A percentile compares a stretch with the other conserved stretches of the same genome.
Evolutionary conservation across 192 early-diverging fungal genomes (phyloP).

Genomic region (Haplosporangium gracile): DNA sequence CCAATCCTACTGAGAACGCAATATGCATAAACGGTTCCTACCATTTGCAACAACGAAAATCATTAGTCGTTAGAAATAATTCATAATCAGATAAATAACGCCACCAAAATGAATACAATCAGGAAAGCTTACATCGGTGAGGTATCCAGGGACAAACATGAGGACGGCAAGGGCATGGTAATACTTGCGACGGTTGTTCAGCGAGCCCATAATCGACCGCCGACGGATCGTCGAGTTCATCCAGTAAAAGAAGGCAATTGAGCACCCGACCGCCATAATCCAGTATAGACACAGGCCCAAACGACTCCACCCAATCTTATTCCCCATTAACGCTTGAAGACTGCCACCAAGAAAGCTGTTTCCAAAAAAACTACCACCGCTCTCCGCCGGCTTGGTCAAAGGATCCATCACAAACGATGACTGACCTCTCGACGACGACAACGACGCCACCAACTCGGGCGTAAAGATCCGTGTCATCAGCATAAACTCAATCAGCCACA

Average conservation of each 20-base stretch:
- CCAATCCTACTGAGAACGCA: conserved; percentile 83
- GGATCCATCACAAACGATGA: neutral
- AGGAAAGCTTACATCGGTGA: conserved; percentile 69
- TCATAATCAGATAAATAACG: conserved; percentile 5
- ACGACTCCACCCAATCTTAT: conserved; percentile 44
- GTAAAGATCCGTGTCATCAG: conserved; percentile 33
- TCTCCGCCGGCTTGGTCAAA: neutral
- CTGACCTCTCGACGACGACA: neutral
- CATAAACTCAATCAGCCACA: conserved; percentile 68
- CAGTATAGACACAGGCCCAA: conserved; percentile 53
- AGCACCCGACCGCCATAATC: conserved; percentile 45
- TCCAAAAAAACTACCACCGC: neutral
- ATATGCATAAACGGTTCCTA: conserved; percentile 84
- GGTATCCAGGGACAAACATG: conserved; percentile 89
- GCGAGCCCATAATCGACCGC: conserved; percentile 54
- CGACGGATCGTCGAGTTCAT: conserved; percentile 43
- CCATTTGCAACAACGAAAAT: neutral
- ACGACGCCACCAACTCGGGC: neutral
- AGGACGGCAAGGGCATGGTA: conserved; percentile 86
- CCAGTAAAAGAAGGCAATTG: conserved; percentile 55
- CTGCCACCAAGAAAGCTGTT: neutral
- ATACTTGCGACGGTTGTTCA: conserved; percentile 87
- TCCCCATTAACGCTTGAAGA: conserved; percentile 35
- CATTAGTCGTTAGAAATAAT: neutral
- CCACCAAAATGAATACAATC: neutral